A percentile compares a stretch with the other conserved stretches of the same genome.
Evolutionary conservation across 768 basidiomycete species (phyloP).

Genomic region (Lactifluus rugatus): DNA sequence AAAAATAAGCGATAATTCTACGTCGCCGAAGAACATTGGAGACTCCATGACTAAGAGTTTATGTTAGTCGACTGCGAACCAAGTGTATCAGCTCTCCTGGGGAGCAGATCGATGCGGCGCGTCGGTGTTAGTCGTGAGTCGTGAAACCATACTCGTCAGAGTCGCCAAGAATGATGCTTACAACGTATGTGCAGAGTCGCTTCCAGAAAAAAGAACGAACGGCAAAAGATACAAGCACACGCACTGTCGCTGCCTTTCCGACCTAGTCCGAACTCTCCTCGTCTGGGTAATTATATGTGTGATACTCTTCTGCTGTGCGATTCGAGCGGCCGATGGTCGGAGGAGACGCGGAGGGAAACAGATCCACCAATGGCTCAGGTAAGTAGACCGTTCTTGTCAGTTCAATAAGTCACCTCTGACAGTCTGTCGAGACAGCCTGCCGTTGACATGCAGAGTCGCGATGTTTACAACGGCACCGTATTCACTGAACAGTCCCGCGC

Average conservation of each 20-base stretch:
- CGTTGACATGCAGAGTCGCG: slow-evolving; percentile 51
- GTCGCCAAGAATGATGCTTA: neutral
- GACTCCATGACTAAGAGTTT: neutral
- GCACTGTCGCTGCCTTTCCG: slow-evolving; percentile 23
- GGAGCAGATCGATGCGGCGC: too few relatives aligned
- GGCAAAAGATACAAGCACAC: neutral
- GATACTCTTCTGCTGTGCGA: slow-evolving; percentile 79
- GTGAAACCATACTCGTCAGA: neutral
- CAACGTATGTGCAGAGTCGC: neutral
- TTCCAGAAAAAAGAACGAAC: neutral
- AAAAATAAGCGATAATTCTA: too few relatives aligned
- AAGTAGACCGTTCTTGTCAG: slow-evolving; percentile 51
- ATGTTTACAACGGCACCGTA: slow-evolving; percentile 46
- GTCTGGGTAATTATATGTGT: slow-evolving; percentile 79
- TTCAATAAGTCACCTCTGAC: neutral
- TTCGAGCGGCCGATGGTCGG: neutral
- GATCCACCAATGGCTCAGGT: slow-evolving; percentile 45
- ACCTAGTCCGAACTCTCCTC: slow-evolving; percentile 38
- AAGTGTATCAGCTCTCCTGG: neutral
- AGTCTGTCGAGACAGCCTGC: neutral
- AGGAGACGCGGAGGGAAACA: slow-evolving; percentile 38
- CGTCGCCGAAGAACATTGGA: too few relatives aligned
- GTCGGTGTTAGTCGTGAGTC: neutral
- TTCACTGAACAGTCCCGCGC: slow-evolving; percentile 48
- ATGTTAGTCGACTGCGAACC: neutral